Evolutionary conservation across 2,329 filamentous ascomycete genomes (phyloP).

Genomic region (Lithohypha guttulata): DNA sequence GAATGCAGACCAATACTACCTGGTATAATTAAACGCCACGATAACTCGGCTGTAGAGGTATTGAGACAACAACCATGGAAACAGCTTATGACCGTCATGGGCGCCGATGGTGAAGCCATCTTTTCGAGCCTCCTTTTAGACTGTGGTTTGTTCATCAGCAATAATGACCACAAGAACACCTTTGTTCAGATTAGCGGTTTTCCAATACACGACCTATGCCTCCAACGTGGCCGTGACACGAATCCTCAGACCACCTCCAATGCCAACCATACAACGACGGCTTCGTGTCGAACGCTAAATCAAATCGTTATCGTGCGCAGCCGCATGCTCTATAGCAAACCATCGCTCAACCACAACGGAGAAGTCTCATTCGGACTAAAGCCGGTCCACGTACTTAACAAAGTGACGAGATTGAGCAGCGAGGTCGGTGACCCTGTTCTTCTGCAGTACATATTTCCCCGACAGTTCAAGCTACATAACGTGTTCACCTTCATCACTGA

Average conservation of each 20-base stretch:
- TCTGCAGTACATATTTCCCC: conserved; percentile 88
- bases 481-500: conserved; percentile 69
- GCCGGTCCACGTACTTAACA: conserved; percentile 75
- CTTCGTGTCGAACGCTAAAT: conserved; percentile 28
- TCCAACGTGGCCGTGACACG: conserved; percentile 16
- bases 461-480: conserved; percentile 83
- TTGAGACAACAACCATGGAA: conserved; percentile 67
- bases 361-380: conserved; percentile 62
- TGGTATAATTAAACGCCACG: conserved; percentile 52
- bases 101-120: conserved; percentile 61
- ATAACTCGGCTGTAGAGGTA: conserved; percentile 58
- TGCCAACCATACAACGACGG: neutral
- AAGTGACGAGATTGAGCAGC: conserved; percentile 43
- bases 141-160: conserved; percentile 60
- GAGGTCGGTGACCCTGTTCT: conserved; percentile 53
- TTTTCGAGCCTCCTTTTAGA: conserved; percentile 69
- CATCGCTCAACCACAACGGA: conserved; percentile 58
- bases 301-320: conserved; percentile 68
- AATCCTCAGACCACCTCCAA: neutral
- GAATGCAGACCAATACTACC: conserved; percentile 44
- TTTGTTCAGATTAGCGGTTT: conserved; percentile 67
- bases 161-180: conserved; percentile 52
- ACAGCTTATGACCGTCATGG: conserved; percentile 61
- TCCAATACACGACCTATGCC: conserved; percentile 9
- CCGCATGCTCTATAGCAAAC: conserved; percentile 75